Evolutionary conservation across 441 rosid species (phyloP), one percentile per base, ranked within the genome.

Genomic region (Gossypium laxum): DNA sequence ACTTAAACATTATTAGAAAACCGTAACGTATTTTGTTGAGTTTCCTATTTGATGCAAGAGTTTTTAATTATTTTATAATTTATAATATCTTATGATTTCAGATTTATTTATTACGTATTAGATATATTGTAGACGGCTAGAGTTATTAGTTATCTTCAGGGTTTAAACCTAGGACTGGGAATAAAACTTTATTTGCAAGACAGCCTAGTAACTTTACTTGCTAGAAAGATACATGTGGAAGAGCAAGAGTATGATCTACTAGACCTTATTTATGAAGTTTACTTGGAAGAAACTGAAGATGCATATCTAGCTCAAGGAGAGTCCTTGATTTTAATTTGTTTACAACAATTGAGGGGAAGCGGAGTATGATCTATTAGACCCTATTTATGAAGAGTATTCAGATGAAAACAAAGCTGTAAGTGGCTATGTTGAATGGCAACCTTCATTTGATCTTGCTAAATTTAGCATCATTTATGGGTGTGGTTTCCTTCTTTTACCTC

Each of bases 21-120:
- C 4, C 18, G 30, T 68, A 45, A 4, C 47, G 55, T 47, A 21
- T 70, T 78, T 64, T 74, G 62, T 72, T 79, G 60, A 81, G 72
- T 63, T 75, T 17, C 72, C 28, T 26, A n/a, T 58, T 58, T 26
- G 11, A 38, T 38, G 45, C 45, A 1, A 2, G 45, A 38, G 45
- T 38, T 38, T 38, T 38, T 38, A 38, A 38, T 1, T 38, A 38
- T 38, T 38, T 38, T 38, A 38, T 38, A 8, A 38, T 38, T 38
- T 38, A 38, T 38, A 38, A 38, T 7, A 38, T 38, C 45, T 38
- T 38, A 38, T 38, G 7, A 8, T 38, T 38, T 38, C 45, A 38
- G 11, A 38, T 38, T 38, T 38, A 38, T 38, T 38, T 38, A 38
- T 7, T 38, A 38, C 1, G 45, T 38, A 7, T 38, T 38, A 38